These are phyloP conservation scores for Lycium barbarum DNA, from an alignment of 257 asterid genomes.

Conservation along the genomic window DNA sequence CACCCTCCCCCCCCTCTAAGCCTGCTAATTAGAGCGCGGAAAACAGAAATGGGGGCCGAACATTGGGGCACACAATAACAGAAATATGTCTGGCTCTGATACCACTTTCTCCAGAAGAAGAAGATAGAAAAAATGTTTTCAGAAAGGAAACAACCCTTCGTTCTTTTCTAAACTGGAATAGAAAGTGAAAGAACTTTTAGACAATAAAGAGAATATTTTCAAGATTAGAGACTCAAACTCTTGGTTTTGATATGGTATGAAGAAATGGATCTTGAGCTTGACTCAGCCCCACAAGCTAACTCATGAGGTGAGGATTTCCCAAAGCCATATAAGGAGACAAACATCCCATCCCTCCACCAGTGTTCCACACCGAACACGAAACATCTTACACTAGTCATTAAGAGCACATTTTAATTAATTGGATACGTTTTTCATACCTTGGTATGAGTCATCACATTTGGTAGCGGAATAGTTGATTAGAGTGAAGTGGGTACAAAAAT, in stretches of 20 bases:
- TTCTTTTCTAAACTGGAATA: background rate
- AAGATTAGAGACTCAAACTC: background rate
- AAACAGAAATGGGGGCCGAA: background rate
- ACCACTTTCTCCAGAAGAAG: no score
- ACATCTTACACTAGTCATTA: no score
- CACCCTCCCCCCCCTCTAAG: background rate
- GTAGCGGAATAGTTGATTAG: no score
- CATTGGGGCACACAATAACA: background rate
- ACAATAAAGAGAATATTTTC: background rate
- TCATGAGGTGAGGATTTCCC: background rate
- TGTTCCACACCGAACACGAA: no score
- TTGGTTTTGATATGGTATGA: background rate
- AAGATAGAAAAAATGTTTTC: no score
- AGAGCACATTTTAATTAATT: no score
- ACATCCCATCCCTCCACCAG: no score
- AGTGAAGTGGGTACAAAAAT: no score
- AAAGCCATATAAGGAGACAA: background rate
- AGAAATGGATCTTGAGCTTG: slow-evolving; percentile 8
- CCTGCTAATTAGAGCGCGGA: background rate
- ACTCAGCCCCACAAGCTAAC: background rate
- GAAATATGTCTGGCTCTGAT: no score
- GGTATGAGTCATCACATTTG: no score
- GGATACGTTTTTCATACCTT: no score
- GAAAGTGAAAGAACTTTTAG: background rate
- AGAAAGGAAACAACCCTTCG: background rate